Percentiles rank a stretch among this genome's conserved stretches.
Evolutionary conservation across 352 stramenopile species (phyloP).

Genomic region (Elongisporangium undulatum): DNA sequence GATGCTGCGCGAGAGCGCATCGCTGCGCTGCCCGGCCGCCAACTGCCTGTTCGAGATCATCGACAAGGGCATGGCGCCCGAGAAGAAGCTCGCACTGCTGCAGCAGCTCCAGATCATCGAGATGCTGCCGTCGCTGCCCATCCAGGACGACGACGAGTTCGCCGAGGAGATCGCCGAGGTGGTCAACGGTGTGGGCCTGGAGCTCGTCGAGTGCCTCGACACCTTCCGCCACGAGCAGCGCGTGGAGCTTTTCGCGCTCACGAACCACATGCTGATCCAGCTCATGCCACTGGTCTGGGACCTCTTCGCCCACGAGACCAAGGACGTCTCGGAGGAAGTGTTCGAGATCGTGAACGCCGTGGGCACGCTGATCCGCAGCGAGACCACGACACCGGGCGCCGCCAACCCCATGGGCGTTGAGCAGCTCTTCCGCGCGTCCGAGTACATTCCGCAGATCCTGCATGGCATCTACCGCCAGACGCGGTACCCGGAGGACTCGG

Average conservation of each 20-base stretch:
- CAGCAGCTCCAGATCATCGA: conserved; percentile 65
- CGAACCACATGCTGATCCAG: conserved; percentile 52
- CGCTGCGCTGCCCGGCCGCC: conserved; percentile 59
- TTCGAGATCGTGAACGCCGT: conserved; percentile 85
- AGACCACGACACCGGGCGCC: conserved; percentile 20
- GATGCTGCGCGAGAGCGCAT: conserved; percentile 50
- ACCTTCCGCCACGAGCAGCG: conserved; percentile 61
- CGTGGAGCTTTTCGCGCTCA: conserved; percentile 35
- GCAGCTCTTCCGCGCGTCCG: conserved; percentile 69
- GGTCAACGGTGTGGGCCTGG: conserved; percentile 75
- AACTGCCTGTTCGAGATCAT: conserved; percentile 87
- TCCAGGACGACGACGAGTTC: conserved; percentile 79
- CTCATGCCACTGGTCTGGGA: conserved; percentile 82
- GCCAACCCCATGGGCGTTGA: conserved; percentile 16
- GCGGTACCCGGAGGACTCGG: conserved; percentile 63
- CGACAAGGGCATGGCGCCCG: conserved; percentile 79
- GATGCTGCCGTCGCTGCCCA: conserved; percentile 46
- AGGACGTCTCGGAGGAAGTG: conserved; percentile 82
- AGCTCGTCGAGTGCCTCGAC: conserved; percentile 80
- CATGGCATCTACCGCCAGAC: conserved; percentile 83
- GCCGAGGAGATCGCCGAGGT: conserved; percentile 79
- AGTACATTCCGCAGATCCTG: conserved; percentile 74
- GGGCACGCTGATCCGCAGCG: conserved; percentile 58
- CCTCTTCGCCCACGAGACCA: conserved; percentile 76
- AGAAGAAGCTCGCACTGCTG: conserved; percentile 83